Base-by-base conservation (phyloP, 1,284 basidiomycete genomes). In the Chiua sp. region DNA sequence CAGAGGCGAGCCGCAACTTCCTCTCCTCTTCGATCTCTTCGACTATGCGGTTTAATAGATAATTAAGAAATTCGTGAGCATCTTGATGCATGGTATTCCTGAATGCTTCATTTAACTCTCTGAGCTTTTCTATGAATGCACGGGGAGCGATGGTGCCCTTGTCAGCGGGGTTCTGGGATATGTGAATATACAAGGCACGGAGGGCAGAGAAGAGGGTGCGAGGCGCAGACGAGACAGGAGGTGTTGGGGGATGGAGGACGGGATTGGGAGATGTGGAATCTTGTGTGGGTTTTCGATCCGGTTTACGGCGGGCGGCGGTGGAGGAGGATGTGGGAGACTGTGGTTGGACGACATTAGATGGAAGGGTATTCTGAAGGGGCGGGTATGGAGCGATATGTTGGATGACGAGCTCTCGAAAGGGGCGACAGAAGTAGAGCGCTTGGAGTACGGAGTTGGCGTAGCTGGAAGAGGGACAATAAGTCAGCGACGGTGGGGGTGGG, bases 371-470 rank as follows among this genome's bases (percentile, higher is more conserved):
- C 42, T 60, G 66, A 47, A 67, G 62, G 15, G 65, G 53, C n/a
- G 61, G 46, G 56, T 81, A 80, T 32, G 73, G 75, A 70, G 84
- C 82, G 28, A 81, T 76, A 61, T 87, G 82, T 53, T 87, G 82
- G 52, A 87, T 81, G 63, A 94, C 78, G 59, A 92, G 88, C 48
- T 92, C 85, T 46, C 92, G 83, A 71, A 95, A 93, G 1, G 92
- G 91, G n/a, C 82, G 76, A 66, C 92, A 93, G 66, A 91, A 92
- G 78, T 98, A 99, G 57, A 99, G 87, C 0, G 97, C 91, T 76
- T 99, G 97, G 13, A 99, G 84, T 32, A 99, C 94, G 20, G 97
- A 98, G 78, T 98, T 99, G 80, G 93, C 96, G 77, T 99, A 99
- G 79, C 94, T 95, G 75, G 60, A 42, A 26, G 68, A 69, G 72